Conservation (phyloP, 1,284 basidiomycete genomes). For the Papiliotrema fonsecae region DNA sequence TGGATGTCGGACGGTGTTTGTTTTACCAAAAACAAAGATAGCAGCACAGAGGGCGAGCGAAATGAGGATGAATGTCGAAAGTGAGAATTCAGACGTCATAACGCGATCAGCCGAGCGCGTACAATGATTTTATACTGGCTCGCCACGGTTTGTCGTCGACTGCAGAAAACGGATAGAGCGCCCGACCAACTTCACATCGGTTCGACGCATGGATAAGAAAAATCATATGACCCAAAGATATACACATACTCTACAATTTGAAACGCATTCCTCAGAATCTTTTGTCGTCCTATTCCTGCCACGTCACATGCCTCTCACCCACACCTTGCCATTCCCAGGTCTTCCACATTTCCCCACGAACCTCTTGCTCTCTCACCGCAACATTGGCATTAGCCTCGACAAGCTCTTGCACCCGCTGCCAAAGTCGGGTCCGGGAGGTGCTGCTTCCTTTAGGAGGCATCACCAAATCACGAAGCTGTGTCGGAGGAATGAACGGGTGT, state of each 20-base stretch:
- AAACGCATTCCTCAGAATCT: background rate
- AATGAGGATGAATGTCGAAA: background rate
- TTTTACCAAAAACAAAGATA: too few species aligned
- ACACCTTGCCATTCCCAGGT: conserved; percentile 54
- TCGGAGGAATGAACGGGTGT: conserved; percentile 74
- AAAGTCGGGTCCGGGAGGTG: conserved; percentile 63
- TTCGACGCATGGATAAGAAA: too few species aligned
- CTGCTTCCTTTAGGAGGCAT: conserved; percentile 76
- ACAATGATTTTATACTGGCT: too few species aligned
- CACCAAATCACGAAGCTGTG: conserved; percentile 86
- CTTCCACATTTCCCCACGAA: conserved; percentile 62
- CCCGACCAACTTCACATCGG: too few species aligned
- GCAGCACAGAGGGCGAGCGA: background rate
- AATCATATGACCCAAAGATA: background rate
- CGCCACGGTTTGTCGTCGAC: too few species aligned
- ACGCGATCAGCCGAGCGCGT: too few species aligned
- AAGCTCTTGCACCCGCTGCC: conserved; percentile 78
- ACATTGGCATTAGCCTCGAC: conserved; percentile 96
- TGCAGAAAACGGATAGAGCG: too few species aligned
- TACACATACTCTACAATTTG: background rate
- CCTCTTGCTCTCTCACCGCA: conserved; percentile 78
- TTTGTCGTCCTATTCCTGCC: conserved; percentile 7
- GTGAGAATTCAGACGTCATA: background rate
- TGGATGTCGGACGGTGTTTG: too few species aligned
- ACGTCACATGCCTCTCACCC: conserved; percentile 27